Evolutionary conservation across 2,329 filamentous ascomycete species (phyloP).

Genomic region (Penicillium janthinellum): DNA sequence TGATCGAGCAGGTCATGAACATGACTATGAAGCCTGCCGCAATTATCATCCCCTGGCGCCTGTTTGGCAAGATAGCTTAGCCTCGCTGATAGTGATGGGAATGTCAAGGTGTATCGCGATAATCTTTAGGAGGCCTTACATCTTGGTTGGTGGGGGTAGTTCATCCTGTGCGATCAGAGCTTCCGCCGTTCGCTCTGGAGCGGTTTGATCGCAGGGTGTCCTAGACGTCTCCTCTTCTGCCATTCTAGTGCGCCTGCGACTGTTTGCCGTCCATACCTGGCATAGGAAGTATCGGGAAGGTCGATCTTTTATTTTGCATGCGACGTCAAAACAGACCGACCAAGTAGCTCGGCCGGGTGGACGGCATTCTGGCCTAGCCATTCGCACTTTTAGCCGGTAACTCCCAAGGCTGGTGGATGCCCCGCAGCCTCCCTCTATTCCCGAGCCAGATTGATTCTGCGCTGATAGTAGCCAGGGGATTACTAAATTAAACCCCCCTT

Average conservation of each 20-base stretch:
- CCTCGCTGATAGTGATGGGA: neutral
- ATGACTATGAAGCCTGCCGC: constrained; percentile 33
- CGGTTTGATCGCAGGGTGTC: neutral
- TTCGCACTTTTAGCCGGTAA: neutral
- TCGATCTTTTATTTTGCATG: neutral
- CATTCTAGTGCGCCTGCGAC: constrained; percentile 2
- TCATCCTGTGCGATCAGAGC: constrained; percentile 8
- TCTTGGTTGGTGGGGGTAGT: constrained; percentile 8
- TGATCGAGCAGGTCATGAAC: constrained; percentile 42
- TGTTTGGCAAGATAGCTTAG: neutral
- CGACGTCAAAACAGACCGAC: neutral
- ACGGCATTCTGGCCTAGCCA: neutral
- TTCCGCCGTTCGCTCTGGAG: neutral
- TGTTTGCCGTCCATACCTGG: neutral
- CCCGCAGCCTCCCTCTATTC: neutral
- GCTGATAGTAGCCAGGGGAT: neutral
- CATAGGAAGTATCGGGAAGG: no score
- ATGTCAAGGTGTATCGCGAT: neutral
- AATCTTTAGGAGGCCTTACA: constrained; percentile 7
- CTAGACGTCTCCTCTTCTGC: constrained; percentile 1
- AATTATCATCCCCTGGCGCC: constrained; percentile 23
- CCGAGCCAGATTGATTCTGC: neutral
- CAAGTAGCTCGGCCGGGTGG: neutral
- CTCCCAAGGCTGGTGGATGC: neutral
- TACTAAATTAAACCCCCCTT: no score